Base-by-base conservation (phyloP, 352 stramenopile genomes). In the Pythium vanterpoolii region DNA sequence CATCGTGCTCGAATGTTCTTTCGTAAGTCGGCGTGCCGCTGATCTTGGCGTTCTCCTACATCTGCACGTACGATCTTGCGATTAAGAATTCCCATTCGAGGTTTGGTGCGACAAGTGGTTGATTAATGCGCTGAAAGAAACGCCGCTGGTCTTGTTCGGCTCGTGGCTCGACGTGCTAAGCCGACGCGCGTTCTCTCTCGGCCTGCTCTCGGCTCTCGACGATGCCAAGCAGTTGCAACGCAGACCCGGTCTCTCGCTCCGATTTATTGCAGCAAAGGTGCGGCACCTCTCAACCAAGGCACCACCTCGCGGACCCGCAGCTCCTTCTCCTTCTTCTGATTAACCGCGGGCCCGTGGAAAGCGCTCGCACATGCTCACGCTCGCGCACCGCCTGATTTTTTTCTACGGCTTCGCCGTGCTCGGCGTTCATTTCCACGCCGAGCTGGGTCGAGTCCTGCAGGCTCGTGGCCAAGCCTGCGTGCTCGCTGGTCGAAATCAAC, bases 401-500 rank as follows among this genome's bases (percentile, higher is more conserved):
- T 4, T 45, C 3, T 67, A 58, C 21, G 60, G 60, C 0, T 10
- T 61, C 4, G 24, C 18, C 28, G 28, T 67, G 2, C 16, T 67
- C 7, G 38, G 14, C 5, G 44, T 67, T 33, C 52, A 67, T 18
- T 21, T 67, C 5, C 27, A 67, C 51, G 60, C 44, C 3, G 51
- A 67, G 44, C 27, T 42, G 4, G 49, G n/a, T 27, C 49, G 3
- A 50, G 28, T 16, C 45, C 45, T 7, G n/a, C 34, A n/a, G 14
- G 72, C 39, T 69, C 10, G 64, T 66, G 5, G 49, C 49, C 4
- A 38, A 62, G 5, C 42, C 61, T 2, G 71, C 70, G 2, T 82
- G 73, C 34, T 72, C 75, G 49, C 34, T 82, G 13, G 52, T 68
- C 6, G 58, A 66, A 9, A 40, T 82, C 3, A 73, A 74, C 51